phyloP scores from a whole-genome alignment of 2,329 filamentous ascomycete species.

The Nigrospora osmanthi region DNA sequence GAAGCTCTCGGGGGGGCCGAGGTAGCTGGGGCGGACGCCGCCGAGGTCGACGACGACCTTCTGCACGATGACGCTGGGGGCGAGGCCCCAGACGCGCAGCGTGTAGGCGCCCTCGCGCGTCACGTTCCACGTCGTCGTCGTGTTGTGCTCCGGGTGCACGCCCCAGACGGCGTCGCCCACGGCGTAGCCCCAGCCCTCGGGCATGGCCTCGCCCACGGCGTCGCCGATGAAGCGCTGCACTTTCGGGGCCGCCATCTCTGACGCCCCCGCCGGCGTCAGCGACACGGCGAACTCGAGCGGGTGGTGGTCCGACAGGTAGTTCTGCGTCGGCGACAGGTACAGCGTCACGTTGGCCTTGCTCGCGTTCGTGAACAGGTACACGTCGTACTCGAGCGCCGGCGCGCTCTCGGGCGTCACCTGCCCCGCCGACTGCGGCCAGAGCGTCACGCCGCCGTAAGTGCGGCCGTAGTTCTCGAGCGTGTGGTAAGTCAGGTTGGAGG shows the following conservation, averaged over 20 bases:
- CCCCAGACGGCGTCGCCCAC: slow-evolving; percentile 41
- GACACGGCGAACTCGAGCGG: slow-evolving; percentile 30
- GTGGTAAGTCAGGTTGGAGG: slow-evolving; percentile 35
- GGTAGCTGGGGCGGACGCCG: slow-evolving; percentile 43
- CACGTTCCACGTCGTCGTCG: slow-evolving; percentile 34
- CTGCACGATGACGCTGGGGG: slow-evolving; percentile 45
- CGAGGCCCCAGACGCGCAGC: slow-evolving; percentile 41
- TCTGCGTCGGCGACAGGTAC: slow-evolving; percentile 43
- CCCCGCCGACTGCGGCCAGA: slow-evolving; percentile 42
- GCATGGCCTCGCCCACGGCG: slow-evolving; percentile 32
- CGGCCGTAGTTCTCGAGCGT: slow-evolving; percentile 48
- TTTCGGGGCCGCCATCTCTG: slow-evolving; percentile 8
- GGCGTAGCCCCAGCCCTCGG: slow-evolving; percentile 31
- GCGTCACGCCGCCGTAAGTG: slow-evolving; percentile 48
- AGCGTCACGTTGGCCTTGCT: slow-evolving; percentile 36
- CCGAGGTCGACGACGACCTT: slow-evolving; percentile 49
- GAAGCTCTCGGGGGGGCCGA: slow-evolving; percentile 50
- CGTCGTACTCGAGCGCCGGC: slow-evolving; percentile 50
- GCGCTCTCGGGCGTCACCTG: slow-evolving; percentile 39
- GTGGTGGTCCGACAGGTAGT: slow-evolving; percentile 40
- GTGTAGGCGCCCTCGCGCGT: slow-evolving; percentile 35
- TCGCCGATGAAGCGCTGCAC: slow-evolving; percentile 31
- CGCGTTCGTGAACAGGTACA: slow-evolving; percentile 51
- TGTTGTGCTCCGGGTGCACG: slow-evolving; percentile 28
- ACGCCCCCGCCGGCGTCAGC: slow-evolving; percentile 21